These are phyloP conservation scores for Penicillium taxi DNA, from an alignment of 495 filamentous ascomycete genomes.

Conservation along the genomic window DNA sequence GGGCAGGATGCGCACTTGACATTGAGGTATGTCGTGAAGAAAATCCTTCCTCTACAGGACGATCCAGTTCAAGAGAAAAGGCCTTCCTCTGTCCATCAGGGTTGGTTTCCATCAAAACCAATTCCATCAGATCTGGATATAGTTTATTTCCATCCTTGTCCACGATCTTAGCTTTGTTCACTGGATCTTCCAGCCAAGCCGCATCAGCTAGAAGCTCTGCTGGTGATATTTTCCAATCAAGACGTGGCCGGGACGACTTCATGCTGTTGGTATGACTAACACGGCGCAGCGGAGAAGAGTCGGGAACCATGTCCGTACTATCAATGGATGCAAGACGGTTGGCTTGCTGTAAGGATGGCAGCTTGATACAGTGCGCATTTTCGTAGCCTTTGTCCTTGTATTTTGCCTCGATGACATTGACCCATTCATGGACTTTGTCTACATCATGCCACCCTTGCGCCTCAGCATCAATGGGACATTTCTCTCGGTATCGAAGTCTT, in stretches of 20 bases:
- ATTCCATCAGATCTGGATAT: slow-evolving; percentile 41
- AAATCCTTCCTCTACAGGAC: slow-evolving; percentile 10
- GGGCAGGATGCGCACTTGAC: slow-evolving; percentile 23
- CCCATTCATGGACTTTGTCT: slow-evolving; percentile 61
- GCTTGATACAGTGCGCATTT: slow-evolving; percentile 40
- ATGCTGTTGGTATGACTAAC: slow-evolving; percentile 29
- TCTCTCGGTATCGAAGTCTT: slow-evolving; percentile 65
- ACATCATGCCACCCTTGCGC: slow-evolving; percentile 71
- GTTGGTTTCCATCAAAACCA: slow-evolving; percentile 16
- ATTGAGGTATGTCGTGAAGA: slow-evolving; percentile 25
- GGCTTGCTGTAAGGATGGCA: slow-evolving; percentile 49
- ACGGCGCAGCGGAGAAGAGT: slow-evolving; percentile 27
- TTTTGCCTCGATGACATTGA: slow-evolving; percentile 55
- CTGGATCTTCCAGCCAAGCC: slow-evolving; percentile 72
- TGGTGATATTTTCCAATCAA: slow-evolving; percentile 74
- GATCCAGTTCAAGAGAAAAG: slow-evolving; percentile 8
- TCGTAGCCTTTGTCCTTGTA: slow-evolving; percentile 32
- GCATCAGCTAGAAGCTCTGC: slow-evolving; percentile 77
- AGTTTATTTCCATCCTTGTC: slow-evolving; percentile 63
- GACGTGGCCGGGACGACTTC: slow-evolving; percentile 55
- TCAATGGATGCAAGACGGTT: slow-evolving; percentile 6
- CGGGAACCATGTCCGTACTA: slow-evolving; percentile 18
- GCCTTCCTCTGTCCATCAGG: slow-evolving; percentile 14
- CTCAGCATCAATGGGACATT: slow-evolving; percentile 59
- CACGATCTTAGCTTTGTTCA: slow-evolving; percentile 68